Conservation (phyloP, 2,329 filamentous ascomycete genomes). For the Fusarium duplospermum region DNA sequence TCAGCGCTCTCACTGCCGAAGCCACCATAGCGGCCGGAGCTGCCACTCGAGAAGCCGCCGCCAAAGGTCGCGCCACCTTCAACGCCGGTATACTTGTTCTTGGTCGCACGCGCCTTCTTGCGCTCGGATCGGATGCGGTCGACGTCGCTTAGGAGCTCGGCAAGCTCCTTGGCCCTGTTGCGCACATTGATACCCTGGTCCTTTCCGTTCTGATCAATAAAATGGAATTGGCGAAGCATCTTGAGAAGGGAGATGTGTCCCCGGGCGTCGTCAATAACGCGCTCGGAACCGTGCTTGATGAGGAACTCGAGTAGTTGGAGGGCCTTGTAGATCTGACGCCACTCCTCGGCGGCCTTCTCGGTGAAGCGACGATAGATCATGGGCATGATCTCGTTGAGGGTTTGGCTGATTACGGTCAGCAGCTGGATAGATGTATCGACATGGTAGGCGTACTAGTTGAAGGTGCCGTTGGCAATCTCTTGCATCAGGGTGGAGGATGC, state of each 20-base stretch:
- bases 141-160: constrained; percentile 92
- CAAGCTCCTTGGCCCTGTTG: constrained; percentile 94
- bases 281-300: constrained; percentile 97
- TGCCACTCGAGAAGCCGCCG: constrained; percentile 64
- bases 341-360: constrained; percentile 97
- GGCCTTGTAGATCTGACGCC: constrained; percentile 99
- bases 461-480: constrained; percentile 97
- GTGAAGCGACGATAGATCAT: constrained; percentile 99
- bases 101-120: constrained; percentile 91
- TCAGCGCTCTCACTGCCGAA: constrained; percentile 89
- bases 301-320: constrained; percentile 96
- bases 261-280: constrained; percentile 96
- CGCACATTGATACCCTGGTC: constrained; percentile 98
- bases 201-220: constrained; percentile 94
- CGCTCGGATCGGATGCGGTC: constrained; percentile 83
- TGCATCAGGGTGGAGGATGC: constrained; percentile 88
- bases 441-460: constrained; percentile 83
- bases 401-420: constrained; percentile 71
- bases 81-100: constrained; percentile 95
- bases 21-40: constrained; percentile 79
- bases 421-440: constrained; percentile 30
- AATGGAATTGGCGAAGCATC: constrained; percentile 99
- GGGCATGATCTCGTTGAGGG: constrained; percentile 99
- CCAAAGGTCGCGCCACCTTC: constrained; percentile 80
- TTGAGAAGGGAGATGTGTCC: constrained; percentile 95